phyloP scores from a whole-genome alignment of 352 stramenopile genomes.

The Phytophthora ramorum region DNA sequence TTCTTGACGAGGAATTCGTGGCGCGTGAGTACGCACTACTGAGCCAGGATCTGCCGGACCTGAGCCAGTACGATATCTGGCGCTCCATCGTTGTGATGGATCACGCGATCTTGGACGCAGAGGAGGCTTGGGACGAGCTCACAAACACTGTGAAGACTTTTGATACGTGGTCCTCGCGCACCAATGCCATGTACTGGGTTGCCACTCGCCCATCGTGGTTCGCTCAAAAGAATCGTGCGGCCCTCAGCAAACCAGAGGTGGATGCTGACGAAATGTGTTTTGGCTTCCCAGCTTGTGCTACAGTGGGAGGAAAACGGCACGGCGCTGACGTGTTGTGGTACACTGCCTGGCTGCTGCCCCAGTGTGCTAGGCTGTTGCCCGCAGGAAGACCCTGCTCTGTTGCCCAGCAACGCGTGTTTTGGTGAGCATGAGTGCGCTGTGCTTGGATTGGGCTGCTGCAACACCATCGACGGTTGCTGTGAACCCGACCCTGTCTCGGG shows the following conservation, averaged over 20 bases:
- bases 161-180: slow-evolving; percentile 80
- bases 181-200: slow-evolving; percentile 80
- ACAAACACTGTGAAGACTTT: slow-evolving; percentile 51
- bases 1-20: slow-evolving; percentile 70
- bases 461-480: slow-evolving; percentile 76
- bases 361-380: slow-evolving; percentile 72
- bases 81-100: slow-evolving; percentile 76
- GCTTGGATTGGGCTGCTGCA: slow-evolving; percentile 69
- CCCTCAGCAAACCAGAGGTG: slow-evolving; percentile 36
- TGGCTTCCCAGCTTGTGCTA: slow-evolving; percentile 60
- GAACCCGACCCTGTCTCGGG: slow-evolving; percentile 55
- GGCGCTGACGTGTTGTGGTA: slow-evolving; percentile 66
- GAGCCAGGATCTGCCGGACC: slow-evolving; percentile 45
- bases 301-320: slow-evolving; percentile 67
- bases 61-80: slow-evolving; percentile 68
- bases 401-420: slow-evolving; percentile 71
- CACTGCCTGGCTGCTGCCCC: slow-evolving; percentile 76
- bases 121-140: slow-evolving; percentile 70
- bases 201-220: slow-evolving; percentile 79
- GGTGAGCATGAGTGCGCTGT: slow-evolving; percentile 68
- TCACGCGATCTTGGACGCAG: slow-evolving; percentile 72
- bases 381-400: slow-evolving; percentile 38
- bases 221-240: slow-evolving; percentile 44
- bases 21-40: slow-evolving; percentile 63
- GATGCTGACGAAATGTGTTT: slow-evolving; percentile 68